phyloP scores from a whole-genome alignment of 305 asterid species.

The Fraxinus ornus region DNA sequence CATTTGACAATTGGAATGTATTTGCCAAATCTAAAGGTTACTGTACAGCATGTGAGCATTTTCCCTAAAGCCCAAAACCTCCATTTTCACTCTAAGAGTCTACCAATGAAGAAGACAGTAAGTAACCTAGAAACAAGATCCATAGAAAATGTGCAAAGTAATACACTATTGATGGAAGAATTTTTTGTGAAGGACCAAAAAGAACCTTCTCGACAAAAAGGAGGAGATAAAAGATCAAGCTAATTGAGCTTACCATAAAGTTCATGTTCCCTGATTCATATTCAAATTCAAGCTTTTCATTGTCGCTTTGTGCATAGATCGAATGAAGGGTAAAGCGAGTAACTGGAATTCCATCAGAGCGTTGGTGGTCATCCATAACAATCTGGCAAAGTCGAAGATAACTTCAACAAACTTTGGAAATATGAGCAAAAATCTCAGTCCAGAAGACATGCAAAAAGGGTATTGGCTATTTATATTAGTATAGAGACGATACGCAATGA shows the following conservation, averaged over 20 bases:
- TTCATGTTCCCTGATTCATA: constrained; percentile 95
- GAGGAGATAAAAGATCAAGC: background rate
- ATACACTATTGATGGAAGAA: background rate
- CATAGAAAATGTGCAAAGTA: background rate
- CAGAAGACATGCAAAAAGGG: background rate
- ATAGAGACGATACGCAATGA: background rate
- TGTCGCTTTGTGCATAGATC: constrained; percentile 77
- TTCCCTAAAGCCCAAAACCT: background rate
- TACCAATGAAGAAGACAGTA: constrained; percentile 5
- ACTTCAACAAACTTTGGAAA: background rate
- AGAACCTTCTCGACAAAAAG: constrained; percentile 14
- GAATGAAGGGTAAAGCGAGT: constrained; percentile 84
- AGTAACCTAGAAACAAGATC: background rate
- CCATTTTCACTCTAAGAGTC: background rate
- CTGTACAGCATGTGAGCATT: background rate
- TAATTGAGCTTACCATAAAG: constrained; percentile 59
- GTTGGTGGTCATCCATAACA: constrained; percentile 96
- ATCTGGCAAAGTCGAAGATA: constrained; percentile 48
- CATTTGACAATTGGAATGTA: background rate
- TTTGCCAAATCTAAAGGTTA: constrained; percentile 3
- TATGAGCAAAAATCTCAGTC: constrained; percentile 12
- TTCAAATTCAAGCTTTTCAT: constrained; percentile 93
- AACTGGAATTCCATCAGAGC: constrained; percentile 95
- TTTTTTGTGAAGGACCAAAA: background rate
- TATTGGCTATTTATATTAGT: background rate